Evolutionary conservation across 2,329 filamentous ascomycete genomes (phyloP).

Genomic region (Claviceps pazoutovae): DNA sequence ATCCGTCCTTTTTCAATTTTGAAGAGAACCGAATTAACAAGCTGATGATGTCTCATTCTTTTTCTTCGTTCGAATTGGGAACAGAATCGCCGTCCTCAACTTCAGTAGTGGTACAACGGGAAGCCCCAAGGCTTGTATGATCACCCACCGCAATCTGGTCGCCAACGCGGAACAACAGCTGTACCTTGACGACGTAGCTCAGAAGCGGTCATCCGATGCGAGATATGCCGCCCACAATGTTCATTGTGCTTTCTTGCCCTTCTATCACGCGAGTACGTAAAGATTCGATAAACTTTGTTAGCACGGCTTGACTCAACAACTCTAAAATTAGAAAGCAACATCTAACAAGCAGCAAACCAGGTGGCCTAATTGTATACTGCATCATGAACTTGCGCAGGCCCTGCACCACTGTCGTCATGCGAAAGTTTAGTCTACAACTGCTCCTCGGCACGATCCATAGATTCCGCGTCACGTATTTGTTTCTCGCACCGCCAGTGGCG

Average conservation of each 20-base stretch:
- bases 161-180: neutral
- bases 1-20: too few relatives aligned
- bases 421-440: neutral
- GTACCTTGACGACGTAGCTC: neutral
- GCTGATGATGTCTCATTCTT: neutral
- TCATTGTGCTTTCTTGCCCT: neutral
- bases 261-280: neutral
- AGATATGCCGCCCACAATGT: neutral
- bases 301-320: too few relatives aligned
- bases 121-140: neutral
- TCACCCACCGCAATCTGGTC: neutral
- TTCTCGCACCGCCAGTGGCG: slow-evolving; percentile 65
- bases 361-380: neutral
- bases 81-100: neutral
- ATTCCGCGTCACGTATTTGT: slow-evolving; percentile 54
- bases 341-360: neutral
- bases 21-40: neutral
- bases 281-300: too few relatives aligned
- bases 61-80: too few relatives aligned
- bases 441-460: slow-evolving; percentile 49
- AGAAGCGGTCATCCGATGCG: neutral
- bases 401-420: neutral
- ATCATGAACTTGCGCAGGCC: neutral
- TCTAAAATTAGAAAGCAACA: too few relatives aligned
- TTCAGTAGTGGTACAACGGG: neutral